A percentile compares a stretch with the other conserved stretches of the same genome.
These are phyloP conservation scores for Bjerkandera adusta DNA, from an alignment of 1,284 basidiomycete species.

Conservation along the genomic window DNA sequence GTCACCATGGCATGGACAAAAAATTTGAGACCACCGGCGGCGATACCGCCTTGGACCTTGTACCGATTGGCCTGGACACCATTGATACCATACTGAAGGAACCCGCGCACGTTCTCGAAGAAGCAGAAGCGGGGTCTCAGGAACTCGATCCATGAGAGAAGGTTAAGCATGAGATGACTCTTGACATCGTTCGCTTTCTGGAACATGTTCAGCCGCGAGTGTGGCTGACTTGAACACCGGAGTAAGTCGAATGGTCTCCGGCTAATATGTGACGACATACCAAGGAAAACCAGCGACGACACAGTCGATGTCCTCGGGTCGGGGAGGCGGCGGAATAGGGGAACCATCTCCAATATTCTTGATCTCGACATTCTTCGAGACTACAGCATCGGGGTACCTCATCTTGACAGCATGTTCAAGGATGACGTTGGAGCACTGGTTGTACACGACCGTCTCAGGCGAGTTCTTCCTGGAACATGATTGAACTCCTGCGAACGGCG, in stretches of 20 bases:
- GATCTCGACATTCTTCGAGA: too few species aligned
- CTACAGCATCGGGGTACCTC: too few species aligned
- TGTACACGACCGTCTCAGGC: conserved; percentile 42
- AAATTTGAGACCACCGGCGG: conserved; percentile 68
- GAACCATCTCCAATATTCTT: conserved; percentile 30
- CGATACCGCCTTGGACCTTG: conserved; percentile 55
- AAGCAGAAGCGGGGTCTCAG: conserved; percentile 57
- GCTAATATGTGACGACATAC: conserved; percentile 34
- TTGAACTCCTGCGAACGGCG: conserved; percentile 6
- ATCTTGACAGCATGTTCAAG: conserved; percentile 53
- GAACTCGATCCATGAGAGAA: conserved; percentile 64
- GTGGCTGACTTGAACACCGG: conserved; percentile 34
- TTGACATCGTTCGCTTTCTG: conserved; percentile 35
- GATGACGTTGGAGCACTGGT: conserved; percentile 62
- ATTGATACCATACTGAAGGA: conserved; percentile 54
- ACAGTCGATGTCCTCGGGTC: conserved; percentile 53
- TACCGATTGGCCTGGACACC: conserved; percentile 46
- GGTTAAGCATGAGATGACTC: conserved; percentile 51
- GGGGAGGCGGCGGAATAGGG: conserved; percentile 38
- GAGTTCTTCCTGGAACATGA: conserved; percentile 42
- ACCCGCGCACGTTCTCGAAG: conserved; percentile 75
- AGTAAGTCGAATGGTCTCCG: neutral
- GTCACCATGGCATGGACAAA: conserved; percentile 54
- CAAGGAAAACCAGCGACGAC: conserved; percentile 74
- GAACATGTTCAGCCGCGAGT: conserved; percentile 38